Evolutionary conservation across 2,329 filamentous ascomycete species (phyloP).

Genomic region (Microthyrium microscopicum): DNA sequence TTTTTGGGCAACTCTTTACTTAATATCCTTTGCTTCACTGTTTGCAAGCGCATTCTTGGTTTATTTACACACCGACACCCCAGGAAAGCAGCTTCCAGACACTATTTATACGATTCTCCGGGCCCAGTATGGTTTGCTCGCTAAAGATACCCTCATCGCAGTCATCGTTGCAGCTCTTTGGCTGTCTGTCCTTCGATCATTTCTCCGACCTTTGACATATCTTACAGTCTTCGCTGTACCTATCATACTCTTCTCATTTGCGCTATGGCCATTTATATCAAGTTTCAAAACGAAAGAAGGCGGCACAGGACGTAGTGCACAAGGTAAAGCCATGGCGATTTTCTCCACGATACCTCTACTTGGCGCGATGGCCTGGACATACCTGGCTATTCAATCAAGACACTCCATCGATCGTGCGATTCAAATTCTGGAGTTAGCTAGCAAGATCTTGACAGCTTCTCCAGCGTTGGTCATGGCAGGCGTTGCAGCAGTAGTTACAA

Average conservation of each 20-base stretch:
- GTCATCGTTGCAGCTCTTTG: constrained; percentile 76
- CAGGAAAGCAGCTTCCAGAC: constrained; percentile 59
- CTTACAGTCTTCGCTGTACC: constrained; percentile 73
- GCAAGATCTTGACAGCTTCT: constrained; percentile 71
- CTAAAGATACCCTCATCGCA: constrained; percentile 81
- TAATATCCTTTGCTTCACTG: constrained; percentile 69
- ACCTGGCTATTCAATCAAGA: constrained; percentile 65
- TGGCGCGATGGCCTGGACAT: constrained; percentile 63
- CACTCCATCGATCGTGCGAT: constrained; percentile 69
- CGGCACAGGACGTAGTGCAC: constrained; percentile 52
- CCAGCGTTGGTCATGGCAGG: constrained; percentile 72
- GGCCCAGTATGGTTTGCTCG: constrained; percentile 75
- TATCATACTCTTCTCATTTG: constrained; percentile 73
- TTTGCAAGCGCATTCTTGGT: constrained; percentile 81
- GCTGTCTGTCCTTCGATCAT: constrained; percentile 76
- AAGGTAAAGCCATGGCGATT: constrained; percentile 83
- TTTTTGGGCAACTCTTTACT: constrained; percentile 82
- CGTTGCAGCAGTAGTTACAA: constrained; percentile 54
- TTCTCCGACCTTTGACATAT: constrained; percentile 69
- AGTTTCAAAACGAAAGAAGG: constrained; percentile 67
- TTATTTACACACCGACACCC: constrained; percentile 63
- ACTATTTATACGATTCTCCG: constrained; percentile 85
- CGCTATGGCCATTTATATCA: constrained; percentile 75
- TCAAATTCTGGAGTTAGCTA: constrained; percentile 81
- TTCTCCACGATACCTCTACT: constrained; percentile 60